Percentiles rank a stretch among this genome's conserved stretches.
Evolutionary conservation across 2,329 filamentous ascomycete genomes (phyloP).

Genomic region (Thielaviopsis punctulata): DNA sequence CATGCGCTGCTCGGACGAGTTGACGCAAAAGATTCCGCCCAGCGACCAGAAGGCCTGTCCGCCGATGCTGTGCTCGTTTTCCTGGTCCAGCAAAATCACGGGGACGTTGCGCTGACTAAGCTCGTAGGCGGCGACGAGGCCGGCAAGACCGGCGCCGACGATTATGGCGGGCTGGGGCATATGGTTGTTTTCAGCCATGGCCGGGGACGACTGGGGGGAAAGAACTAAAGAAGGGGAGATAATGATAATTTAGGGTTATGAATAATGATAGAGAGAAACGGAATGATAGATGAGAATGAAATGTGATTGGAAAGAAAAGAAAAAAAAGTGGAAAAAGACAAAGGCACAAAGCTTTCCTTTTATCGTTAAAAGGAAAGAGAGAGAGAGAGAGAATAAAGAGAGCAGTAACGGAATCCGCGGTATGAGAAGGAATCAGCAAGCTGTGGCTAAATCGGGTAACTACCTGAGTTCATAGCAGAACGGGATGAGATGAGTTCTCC

Average conservation of each 20-base stretch:
- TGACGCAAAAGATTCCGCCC: conserved; percentile 41
- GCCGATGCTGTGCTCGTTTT: conserved; percentile 37
- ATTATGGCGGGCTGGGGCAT: conserved; percentile 30
- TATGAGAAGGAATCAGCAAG: too few relatives aligned
- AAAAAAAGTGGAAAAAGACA: too few relatives aligned
- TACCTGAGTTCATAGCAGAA: too few relatives aligned
- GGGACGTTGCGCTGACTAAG: conserved; percentile 32
- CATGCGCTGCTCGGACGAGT: conserved; percentile 38
- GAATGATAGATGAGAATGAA: too few relatives aligned
- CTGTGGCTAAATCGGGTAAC: too few relatives aligned
- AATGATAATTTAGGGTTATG: not conserved
- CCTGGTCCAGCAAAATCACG: conserved; percentile 38
- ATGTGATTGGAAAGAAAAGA: too few relatives aligned
- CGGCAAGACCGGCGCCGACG: conserved; percentile 38
- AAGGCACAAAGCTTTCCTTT: too few relatives aligned
- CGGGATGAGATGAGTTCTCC: too few relatives aligned
- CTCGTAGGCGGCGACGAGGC: conserved; percentile 42
- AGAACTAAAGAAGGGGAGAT: too few relatives aligned
- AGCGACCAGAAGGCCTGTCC: conserved; percentile 49
- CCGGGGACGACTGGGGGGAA: not conserved
- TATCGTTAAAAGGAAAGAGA: too few relatives aligned
- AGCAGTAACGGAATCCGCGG: too few relatives aligned
- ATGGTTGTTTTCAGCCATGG: not conserved
- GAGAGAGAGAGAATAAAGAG: too few relatives aligned
- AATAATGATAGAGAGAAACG: not conserved